Conservation (phyloP, 176 grass and related monocot species). For the Pontederia crassipes region DNA sequence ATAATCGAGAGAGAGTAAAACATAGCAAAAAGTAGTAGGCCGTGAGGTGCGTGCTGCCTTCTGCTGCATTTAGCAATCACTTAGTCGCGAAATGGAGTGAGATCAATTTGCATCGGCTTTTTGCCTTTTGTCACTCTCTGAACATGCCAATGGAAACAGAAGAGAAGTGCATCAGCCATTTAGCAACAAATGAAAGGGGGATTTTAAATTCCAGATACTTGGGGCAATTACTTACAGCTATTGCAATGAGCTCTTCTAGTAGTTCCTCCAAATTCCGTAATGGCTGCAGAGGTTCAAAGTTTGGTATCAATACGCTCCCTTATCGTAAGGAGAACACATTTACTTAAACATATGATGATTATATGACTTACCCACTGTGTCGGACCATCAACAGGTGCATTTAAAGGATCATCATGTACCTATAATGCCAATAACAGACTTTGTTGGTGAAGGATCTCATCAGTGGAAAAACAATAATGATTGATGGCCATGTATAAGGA, state of each 20-base stretch:
- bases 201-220: conserved; percentile 5
- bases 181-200: neutral
- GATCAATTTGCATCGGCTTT: conserved; percentile 62
- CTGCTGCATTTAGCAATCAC: too few species aligned
- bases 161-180: neutral
- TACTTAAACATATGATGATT: conserved; percentile 5
- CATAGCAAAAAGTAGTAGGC: too few species aligned
- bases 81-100: conserved; percentile 51
- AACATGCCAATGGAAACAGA: neutral
- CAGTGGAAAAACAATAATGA: neutral
- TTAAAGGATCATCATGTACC: conserved; percentile 90
- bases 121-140: conserved; percentile 78
- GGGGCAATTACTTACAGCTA: conserved; percentile 53
- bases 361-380: conserved; percentile 73
- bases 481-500: neutral
- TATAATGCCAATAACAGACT: conserved; percentile 5
- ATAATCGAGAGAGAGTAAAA: too few species aligned
- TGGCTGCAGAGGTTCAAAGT: conserved; percentile 32
- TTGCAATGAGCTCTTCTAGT: conserved; percentile 74
- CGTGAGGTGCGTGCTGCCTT: too few species aligned
- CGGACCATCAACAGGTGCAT: conserved; percentile 83
- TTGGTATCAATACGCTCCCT: neutral
- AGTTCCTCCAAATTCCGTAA: conserved; percentile 78
- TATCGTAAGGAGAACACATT: too few species aligned
- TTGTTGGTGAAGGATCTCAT: neutral